phyloP scores from a whole-genome alignment of 23 red algal genomes.

The Gracilariopsis chorda region DNA sequence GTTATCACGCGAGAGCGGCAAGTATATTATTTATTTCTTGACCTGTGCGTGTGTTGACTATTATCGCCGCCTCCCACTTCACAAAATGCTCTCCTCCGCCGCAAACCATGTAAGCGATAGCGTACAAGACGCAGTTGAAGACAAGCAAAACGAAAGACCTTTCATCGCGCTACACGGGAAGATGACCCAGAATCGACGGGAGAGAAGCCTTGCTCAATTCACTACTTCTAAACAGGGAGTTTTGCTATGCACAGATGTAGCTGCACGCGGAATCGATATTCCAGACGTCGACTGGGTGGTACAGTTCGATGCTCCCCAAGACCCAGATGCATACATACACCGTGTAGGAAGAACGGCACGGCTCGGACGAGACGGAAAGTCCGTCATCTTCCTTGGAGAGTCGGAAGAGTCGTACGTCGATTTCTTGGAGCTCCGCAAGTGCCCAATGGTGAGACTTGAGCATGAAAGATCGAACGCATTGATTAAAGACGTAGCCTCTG shows the following conservation, averaged over 20 bases:
- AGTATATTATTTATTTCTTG: constrained; percentile 81
- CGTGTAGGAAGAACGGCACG: constrained; percentile 76
- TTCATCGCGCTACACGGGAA: constrained; percentile 67
- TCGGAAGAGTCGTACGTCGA: constrained; percentile 80
- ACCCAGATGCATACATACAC: constrained; percentile 74
- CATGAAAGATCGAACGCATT: not conserved
- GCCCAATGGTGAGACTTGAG: constrained; percentile 20
- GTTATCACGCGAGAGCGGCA: constrained; percentile 28
- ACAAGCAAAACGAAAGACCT: not conserved
- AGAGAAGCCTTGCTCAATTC: constrained; percentile 37
- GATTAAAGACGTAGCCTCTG: not conserved
- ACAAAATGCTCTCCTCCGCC: not conserved
- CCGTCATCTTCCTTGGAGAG: constrained; percentile 53
- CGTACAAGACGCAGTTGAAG: not conserved
- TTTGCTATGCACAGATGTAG: constrained; percentile 78
- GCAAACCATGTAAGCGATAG: not conserved
- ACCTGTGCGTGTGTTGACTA: constrained; percentile 82
- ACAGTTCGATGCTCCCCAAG: constrained; percentile 74
- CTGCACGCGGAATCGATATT: constrained; percentile 83
- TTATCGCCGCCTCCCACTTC: constrained; percentile 34
- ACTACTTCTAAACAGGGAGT: constrained; percentile 21
- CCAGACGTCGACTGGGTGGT: constrained; percentile 81
- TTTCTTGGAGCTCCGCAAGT: constrained; percentile 53
- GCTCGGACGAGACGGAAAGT: constrained; percentile 68
- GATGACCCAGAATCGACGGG: constrained; percentile 68